phyloP scores from a whole-genome alignment of 2,329 filamentous ascomycete species.

The Ceratocystis lukuohia region DNA sequence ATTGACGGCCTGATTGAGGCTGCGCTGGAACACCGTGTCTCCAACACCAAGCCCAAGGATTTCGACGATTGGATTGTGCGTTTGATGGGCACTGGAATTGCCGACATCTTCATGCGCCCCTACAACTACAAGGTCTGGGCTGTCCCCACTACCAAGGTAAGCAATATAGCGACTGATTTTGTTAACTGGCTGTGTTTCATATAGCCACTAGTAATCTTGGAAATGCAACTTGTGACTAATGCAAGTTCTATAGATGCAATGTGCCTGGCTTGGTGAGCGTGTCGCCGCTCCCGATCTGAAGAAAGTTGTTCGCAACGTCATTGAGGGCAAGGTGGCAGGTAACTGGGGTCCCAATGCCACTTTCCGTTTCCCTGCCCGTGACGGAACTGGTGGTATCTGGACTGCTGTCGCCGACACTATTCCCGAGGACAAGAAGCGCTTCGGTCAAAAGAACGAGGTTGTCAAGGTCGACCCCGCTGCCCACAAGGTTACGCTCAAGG shows the following conservation, averaged over 20 bases:
- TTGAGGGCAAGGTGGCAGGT: constrained; percentile 88
- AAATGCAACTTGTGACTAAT: not conserved
- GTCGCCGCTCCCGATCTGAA: constrained; percentile 95
- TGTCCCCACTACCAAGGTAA: constrained; percentile 88
- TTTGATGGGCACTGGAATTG: constrained; percentile 78
- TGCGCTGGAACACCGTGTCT: constrained; percentile 64
- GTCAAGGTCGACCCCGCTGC: constrained; percentile 73
- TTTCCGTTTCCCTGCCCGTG: constrained; percentile 92
- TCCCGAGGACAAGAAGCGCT: constrained; percentile 80
- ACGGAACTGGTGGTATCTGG: constrained; percentile 98
- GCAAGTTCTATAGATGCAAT: constrained; percentile 67
- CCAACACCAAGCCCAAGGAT: constrained; percentile 83
- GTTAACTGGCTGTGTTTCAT: not conserved
- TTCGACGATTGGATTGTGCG: constrained; percentile 98
- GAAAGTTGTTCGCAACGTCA: constrained; percentile 81
- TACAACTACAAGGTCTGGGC: constrained; percentile 99
- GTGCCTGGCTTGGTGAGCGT: constrained; percentile 94
- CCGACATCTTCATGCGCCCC: constrained; percentile 94
- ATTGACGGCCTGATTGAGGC: constrained; percentile 95
- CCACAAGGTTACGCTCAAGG: constrained; percentile 68
- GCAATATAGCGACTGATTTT: not conserved
- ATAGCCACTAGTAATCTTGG: not conserved
- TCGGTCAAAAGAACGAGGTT: constrained; percentile 74
- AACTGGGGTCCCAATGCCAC: constrained; percentile 98
- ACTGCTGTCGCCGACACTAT: constrained; percentile 89